phyloP scores from a whole-genome alignment of 495 filamentous ascomycete species.

The Margaritispora aquatica region DNA sequence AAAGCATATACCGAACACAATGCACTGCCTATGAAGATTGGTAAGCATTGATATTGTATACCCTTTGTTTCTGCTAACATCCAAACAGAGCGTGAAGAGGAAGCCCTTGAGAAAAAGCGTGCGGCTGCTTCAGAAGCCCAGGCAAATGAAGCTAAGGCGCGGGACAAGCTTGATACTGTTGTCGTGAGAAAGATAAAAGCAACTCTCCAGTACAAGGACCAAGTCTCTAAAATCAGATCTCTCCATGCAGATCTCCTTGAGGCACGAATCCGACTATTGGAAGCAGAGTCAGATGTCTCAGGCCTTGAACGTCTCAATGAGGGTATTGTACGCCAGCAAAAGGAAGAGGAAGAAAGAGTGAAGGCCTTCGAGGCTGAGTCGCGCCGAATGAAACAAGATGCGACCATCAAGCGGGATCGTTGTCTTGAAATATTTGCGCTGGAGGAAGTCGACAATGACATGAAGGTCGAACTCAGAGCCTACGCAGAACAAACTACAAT shows the following conservation, averaged over 20 bases:
- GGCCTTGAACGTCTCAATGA: constrained; percentile 54
- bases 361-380: constrained; percentile 25
- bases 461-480: neutral
- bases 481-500: constrained; percentile 36
- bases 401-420: constrained; percentile 29
- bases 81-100: constrained; percentile 35
- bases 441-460: constrained; percentile 1
- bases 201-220: constrained; percentile 51
- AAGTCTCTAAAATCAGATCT: constrained; percentile 51
- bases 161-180: constrained; percentile 47
- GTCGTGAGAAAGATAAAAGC: constrained; percentile 56
- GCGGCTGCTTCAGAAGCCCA: constrained; percentile 9
- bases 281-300: constrained; percentile 73
- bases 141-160: constrained; percentile 2
- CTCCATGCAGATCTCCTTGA: constrained; percentile 59
- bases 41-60: constrained; percentile 28
- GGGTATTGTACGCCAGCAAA: constrained; percentile 48
- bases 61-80: constrained; percentile 18
- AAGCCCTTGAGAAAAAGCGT: constrained; percentile 33
- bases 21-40: constrained; percentile 62
- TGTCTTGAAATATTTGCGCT: constrained; percentile 28
- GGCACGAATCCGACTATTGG: constrained; percentile 60
- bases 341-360: constrained; percentile 32
- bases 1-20: constrained; percentile 53
- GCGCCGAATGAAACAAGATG: constrained; percentile 22